Conservation (phyloP, 805 yeast species). For the Ascoidea tarda region DNA sequence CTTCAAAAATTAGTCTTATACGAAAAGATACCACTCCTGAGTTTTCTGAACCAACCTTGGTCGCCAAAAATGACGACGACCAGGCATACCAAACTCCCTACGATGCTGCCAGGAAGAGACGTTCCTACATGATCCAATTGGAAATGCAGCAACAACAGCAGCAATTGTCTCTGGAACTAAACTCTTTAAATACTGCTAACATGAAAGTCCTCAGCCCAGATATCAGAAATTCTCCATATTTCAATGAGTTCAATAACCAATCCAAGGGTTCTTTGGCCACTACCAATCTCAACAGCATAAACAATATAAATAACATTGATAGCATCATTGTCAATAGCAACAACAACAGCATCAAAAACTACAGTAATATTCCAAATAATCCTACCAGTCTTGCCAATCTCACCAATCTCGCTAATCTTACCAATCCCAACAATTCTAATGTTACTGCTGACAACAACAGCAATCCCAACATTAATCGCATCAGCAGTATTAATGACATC, state of each 20-base stretch:
- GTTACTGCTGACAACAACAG: background rate
- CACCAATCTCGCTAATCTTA: background rate
- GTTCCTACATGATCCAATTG: slow-evolving; percentile 2
- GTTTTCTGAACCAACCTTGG: slow-evolving; percentile 9
- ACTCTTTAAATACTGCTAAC: slow-evolving; percentile 3
- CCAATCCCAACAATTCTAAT: background rate
- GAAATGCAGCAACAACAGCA: background rate
- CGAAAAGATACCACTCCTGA: slow-evolving; percentile 3
- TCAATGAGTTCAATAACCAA: background rate
- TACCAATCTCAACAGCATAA: too few relatives aligned
- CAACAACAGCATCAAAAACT: background rate
- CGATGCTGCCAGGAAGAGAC: slow-evolving; percentile 15
- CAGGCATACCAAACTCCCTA: slow-evolving; percentile 16
- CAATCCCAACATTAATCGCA: background rate
- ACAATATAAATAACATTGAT: background rate
- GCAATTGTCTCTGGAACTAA: slow-evolving; percentile 11
- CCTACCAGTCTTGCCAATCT: too few relatives aligned
- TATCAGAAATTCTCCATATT: background rate
- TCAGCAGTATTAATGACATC: too few relatives aligned
- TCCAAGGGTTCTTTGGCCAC: background rate
- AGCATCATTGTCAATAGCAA: too few relatives aligned
- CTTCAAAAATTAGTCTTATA: background rate
- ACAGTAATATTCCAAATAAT: background rate
- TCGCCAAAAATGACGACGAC: slow-evolving; percentile 10
- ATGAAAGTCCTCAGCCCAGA: background rate